Conservation (phyloP, 768 basidiomycete genomes). For the Clitopilus hobsonii region DNA sequence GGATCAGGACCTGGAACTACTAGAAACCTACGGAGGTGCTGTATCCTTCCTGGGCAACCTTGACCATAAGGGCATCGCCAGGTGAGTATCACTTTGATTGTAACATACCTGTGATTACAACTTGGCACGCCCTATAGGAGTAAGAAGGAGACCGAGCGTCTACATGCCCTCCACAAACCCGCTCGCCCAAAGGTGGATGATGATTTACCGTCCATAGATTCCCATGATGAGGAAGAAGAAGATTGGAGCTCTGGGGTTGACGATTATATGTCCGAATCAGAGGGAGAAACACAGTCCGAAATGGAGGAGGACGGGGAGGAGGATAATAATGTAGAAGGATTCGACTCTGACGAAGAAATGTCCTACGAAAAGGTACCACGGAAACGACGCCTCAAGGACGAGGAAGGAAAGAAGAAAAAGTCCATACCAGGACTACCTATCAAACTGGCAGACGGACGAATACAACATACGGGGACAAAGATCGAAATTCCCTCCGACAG, state of each 20-base stretch:
- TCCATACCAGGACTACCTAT: conserved; percentile 72
- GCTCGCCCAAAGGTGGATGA: conserved; percentile 34
- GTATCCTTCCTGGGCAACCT: conserved; percentile 65
- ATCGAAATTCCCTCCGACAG: conserved; percentile 7
- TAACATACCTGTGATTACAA: conserved; percentile 16
- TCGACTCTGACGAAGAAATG: conserved; percentile 67
- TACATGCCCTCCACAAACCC: conserved; percentile 66
- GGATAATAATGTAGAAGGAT: conserved; percentile 15
- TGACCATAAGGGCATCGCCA: conserved; percentile 76
- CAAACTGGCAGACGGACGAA: conserved; percentile 77
- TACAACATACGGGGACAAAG: conserved; percentile 54
- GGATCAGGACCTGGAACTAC: conserved; percentile 65
- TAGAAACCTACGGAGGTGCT: conserved; percentile 60
- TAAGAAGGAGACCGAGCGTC: conserved; percentile 73
- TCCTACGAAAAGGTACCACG: conserved; percentile 66
- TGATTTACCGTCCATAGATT: conserved; percentile 67
- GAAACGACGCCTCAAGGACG: conserved; percentile 40
- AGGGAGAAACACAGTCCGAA: conserved; percentile 22
- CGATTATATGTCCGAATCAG: conserved; percentile 17
- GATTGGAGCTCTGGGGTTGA: conserved; percentile 43
- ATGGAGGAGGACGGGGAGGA: conserved; percentile 26
- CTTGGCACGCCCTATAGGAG: conserved; percentile 46
- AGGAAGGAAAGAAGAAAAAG: conserved; percentile 36
- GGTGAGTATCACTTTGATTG: too few relatives aligned
- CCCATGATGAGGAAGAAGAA: conserved; percentile 56